Evolutionary conservation across 768 basidiomycete genomes (phyloP).

Genomic region (Lactifluus piperatus): DNA sequence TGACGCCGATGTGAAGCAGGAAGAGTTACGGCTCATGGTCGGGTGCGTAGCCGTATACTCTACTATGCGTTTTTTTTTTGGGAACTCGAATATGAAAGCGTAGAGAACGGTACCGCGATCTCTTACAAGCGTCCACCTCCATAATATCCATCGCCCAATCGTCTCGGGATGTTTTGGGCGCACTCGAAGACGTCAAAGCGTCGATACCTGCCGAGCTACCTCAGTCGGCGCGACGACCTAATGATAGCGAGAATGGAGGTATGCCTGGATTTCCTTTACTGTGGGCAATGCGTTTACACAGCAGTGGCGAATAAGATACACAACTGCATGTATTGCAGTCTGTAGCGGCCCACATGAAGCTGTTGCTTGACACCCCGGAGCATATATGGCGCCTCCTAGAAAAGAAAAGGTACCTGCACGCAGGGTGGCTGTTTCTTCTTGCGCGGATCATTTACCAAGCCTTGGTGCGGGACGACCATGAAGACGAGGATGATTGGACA

Average conservation of each 20-base stretch:
- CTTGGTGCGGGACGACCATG: constrained; percentile 52
- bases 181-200: constrained; percentile 52
- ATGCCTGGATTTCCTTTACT: neutral
- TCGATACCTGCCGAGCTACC: constrained; percentile 33
- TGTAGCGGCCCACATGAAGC: constrained; percentile 81
- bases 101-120: constrained; percentile 86
- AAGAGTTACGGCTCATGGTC: constrained; percentile 84
- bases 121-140: constrained; percentile 77
- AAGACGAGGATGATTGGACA: constrained; percentile 54
- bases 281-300: neutral
- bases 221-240: constrained; percentile 1
- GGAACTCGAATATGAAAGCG: constrained; percentile 43
- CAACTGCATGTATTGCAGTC: constrained; percentile 62
- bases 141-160: constrained; percentile 71
- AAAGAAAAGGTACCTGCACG: constrained; percentile 66
- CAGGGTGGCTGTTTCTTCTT: constrained; percentile 82
- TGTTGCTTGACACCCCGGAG: constrained; percentile 89
- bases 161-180: constrained; percentile 52
- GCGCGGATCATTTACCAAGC: constrained; percentile 78
- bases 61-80: constrained; percentile 8
- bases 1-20: constrained; percentile 82
- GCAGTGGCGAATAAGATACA: constrained; percentile 36
- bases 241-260: constrained; percentile 18
- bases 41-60: constrained; percentile 51
- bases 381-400: constrained; percentile 86